phyloP scores from a whole-genome alignment of 208 protist species.

The Crithidia expoeki region DNA sequence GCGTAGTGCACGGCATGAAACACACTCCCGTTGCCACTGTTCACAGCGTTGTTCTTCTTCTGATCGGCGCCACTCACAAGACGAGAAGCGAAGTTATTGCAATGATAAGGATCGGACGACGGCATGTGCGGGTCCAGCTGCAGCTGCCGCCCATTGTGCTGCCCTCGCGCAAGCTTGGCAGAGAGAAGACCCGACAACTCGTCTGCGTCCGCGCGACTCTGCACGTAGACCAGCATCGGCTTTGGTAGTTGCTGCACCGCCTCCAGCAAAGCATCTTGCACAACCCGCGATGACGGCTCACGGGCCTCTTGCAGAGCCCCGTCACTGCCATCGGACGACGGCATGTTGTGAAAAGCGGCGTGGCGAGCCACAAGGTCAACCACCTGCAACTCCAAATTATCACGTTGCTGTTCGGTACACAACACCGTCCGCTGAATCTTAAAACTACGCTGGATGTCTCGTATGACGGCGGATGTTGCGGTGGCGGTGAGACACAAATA shows the following conservation, averaged over 20 bases:
- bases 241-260: slow-evolving; percentile 71
- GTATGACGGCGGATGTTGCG: slow-evolving; percentile 69
- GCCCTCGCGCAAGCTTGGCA: slow-evolving; percentile 37
- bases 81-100: background rate
- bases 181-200: slow-evolving; percentile 61
- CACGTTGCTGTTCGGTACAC: slow-evolving; percentile 45
- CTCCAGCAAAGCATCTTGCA: slow-evolving; percentile 67
- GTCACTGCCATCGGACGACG: background rate
- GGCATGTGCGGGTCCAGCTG: background rate
- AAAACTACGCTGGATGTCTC: slow-evolving; percentile 79
- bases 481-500: slow-evolving; percentile 91
- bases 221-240: slow-evolving; percentile 90
- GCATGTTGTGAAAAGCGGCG: slow-evolving; percentile 12
- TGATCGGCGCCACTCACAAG: background rate
- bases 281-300: slow-evolving; percentile 40
- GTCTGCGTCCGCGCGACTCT: slow-evolving; percentile 79
- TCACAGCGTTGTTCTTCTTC: background rate
- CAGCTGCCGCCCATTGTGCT: background rate
- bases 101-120: background rate
- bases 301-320: background rate
- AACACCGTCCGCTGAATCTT: slow-evolving; percentile 60
- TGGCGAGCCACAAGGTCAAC: slow-evolving; percentile 41
- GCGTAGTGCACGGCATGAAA: slow-evolving; percentile 24
- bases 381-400: slow-evolving; percentile 68
- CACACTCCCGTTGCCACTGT: background rate